Conservation (phyloP, 192 early-diverging fungal species). For the Podochytrium sp. region DNA sequence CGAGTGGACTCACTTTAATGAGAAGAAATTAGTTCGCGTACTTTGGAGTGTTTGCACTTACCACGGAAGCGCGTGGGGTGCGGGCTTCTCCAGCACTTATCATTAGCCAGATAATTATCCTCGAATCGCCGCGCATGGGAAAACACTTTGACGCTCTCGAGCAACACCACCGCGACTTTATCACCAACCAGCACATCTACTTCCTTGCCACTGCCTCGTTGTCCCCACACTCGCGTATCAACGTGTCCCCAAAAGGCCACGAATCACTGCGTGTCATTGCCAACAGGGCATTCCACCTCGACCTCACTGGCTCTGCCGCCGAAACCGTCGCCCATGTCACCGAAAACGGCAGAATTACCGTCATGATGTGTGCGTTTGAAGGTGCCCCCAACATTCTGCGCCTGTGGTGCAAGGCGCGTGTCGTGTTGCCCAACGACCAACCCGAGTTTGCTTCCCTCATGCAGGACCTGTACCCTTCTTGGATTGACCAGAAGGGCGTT, state of each 20-base stretch:
- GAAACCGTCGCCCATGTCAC: constrained; percentile 69
- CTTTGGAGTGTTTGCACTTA: too few species aligned
- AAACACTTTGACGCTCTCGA: constrained; percentile 17
- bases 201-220: constrained; percentile 29
- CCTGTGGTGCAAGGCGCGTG: constrained; percentile 54
- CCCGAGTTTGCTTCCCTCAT: constrained; percentile 52
- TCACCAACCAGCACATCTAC: constrained; percentile 30
- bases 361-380: constrained; percentile 72
- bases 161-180: constrained; percentile 24
- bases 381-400: constrained; percentile 67
- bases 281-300: constrained; percentile 26
- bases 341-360: constrained; percentile 66
- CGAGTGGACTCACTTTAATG: too few species aligned
- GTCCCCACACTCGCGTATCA: background rate
- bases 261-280: constrained; percentile 15
- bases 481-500: constrained; percentile 45
- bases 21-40: too few species aligned
- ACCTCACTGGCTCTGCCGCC: constrained; percentile 43
- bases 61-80: too few species aligned
- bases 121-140: too few species aligned
- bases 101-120: too few species aligned
- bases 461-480: constrained; percentile 48
- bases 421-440: constrained; percentile 49
- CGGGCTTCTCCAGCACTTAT: too few species aligned
- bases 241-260: constrained; percentile 37